A percentile compares a stretch with the other conserved stretches of the same genome.
These are phyloP conservation scores for Annona cherimola DNA, from an alignment of 164 flowering plant species.

Conservation along the genomic window DNA sequence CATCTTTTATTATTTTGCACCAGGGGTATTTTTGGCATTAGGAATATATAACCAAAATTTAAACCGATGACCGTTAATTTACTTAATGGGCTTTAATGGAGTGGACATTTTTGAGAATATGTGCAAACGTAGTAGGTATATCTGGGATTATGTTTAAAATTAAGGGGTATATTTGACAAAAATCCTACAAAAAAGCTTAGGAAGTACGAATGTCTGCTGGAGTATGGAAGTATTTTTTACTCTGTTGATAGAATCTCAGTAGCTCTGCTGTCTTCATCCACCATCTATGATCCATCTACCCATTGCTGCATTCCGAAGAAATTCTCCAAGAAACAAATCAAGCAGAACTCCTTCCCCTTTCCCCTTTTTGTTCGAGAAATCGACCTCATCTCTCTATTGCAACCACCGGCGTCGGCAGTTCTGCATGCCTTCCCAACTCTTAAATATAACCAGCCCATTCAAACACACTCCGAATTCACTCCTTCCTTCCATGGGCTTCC, in stretches of 20 bases:
- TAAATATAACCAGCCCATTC: constrained; percentile 10
- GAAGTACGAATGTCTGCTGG: background rate
- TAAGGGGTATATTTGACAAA: too few species aligned
- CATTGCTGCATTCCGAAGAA: constrained; percentile 40
- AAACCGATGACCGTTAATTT: too few species aligned
- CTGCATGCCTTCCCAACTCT: background rate
- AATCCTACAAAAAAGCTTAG: too few species aligned
- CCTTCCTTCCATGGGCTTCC: constrained; percentile 3
- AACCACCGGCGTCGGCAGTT: background rate
- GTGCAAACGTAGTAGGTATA: too few species aligned
- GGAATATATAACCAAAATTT: too few species aligned
- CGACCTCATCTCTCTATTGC: background rate
- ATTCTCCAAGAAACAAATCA: constrained; percentile 4
- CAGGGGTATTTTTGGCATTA: too few species aligned
- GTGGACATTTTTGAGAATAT: too few species aligned
- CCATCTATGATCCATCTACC: background rate
- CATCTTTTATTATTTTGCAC: too few species aligned
- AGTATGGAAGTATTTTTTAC: background rate
- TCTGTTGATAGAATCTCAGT: background rate
- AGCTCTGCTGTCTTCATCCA: constrained; percentile 42
- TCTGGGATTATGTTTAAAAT: too few species aligned
- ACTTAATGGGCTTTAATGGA: too few species aligned
- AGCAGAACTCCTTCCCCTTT: background rate
- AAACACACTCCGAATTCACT: background rate
- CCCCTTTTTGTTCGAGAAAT: constrained; percentile 14